phyloP scores from a whole-genome alignment of 768 basidiomycete species.

The Naematelia encephala region DNA sequence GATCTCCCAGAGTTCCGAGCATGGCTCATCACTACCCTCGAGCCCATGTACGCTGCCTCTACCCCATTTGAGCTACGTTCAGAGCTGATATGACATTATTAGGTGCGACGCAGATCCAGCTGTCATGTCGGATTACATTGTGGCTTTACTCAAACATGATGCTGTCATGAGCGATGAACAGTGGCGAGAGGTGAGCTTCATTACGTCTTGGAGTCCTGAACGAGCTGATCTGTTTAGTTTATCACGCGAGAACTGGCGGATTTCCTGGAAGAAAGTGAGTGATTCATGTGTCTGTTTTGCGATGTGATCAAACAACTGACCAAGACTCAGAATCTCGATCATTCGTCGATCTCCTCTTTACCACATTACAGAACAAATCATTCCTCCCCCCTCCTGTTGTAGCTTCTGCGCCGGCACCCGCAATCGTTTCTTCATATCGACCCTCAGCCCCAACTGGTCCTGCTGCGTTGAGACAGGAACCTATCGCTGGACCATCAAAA shows the following conservation, averaged over 20 bases:
- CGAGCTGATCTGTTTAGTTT: conserved; percentile 29
- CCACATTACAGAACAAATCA: conserved; percentile 57
- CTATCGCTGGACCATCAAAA: background rate
- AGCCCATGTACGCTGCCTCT: conserved; percentile 69
- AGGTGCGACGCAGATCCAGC: conserved; percentile 97
- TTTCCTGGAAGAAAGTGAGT: conserved; percentile 83
- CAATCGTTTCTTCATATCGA: conserved; percentile 34
- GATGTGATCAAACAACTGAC: conserved; percentile 1
- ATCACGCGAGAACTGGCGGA: conserved; percentile 75
- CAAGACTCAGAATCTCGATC: conserved; percentile 59
- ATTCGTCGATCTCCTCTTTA: conserved; percentile 84
- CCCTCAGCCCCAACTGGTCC: conserved; percentile 18
- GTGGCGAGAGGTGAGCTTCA: conserved; percentile 64
- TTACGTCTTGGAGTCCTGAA: background rate
- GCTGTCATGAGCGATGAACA: conserved; percentile 65
- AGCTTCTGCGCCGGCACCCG: conserved; percentile 11
- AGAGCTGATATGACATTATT: conserved; percentile 4
- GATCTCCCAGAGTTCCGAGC: conserved; percentile 65
- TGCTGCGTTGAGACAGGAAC: conserved; percentile 3
- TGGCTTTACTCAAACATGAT: conserved; percentile 88
- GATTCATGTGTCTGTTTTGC: background rate
- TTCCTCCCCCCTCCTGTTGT: conserved; percentile 23
- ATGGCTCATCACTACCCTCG: conserved; percentile 83
- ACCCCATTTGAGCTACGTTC: background rate
- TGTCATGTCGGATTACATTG: conserved; percentile 88